Evolutionary conservation across 139 green algal genomes (phyloP).

Genomic region (Chlorella sp.): DNA sequence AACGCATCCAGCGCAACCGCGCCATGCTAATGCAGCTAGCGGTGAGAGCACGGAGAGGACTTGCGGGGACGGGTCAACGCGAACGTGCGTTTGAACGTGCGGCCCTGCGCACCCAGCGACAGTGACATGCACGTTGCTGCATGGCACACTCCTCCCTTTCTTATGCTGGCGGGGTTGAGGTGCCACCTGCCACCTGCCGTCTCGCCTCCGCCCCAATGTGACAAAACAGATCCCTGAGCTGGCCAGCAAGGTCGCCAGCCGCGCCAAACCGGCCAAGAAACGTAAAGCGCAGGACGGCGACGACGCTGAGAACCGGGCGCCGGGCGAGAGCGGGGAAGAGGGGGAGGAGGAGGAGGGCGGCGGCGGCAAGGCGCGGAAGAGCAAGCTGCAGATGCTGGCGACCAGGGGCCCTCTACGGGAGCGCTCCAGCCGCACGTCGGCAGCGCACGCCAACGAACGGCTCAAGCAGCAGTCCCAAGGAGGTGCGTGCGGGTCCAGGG

Average conservation of each 20-base stretch:
- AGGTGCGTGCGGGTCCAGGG: too few relatives aligned
- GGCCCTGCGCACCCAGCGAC: background rate
- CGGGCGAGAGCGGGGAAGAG: too few relatives aligned
- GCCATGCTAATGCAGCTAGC: background rate
- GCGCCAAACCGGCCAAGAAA: too few relatives aligned
- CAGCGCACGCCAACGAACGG: background rate
- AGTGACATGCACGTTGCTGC: background rate
- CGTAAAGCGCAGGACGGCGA: too few relatives aligned
- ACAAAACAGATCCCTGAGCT: background rate
- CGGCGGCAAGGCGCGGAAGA: background rate
- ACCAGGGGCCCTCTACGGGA: background rate
- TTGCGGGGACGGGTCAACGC: background rate
- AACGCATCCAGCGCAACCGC: background rate
- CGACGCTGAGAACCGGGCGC: too few relatives aligned
- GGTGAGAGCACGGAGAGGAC: too few relatives aligned
- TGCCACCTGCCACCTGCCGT: background rate
- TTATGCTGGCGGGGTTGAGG: background rate
- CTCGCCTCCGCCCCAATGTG: background rate
- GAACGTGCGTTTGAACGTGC: background rate
- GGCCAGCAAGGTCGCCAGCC: too few relatives aligned
- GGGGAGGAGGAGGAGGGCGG: too few relatives aligned
- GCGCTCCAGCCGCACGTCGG: background rate
- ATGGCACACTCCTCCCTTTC: background rate
- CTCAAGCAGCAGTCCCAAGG: background rate
- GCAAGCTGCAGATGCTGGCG: background rate